A percentile compares a stretch with the other conserved stretches of the same genome.
phyloP scores from a whole-genome alignment of 768 basidiomycete species.

The Leccinum subtestaceum region DNA sequence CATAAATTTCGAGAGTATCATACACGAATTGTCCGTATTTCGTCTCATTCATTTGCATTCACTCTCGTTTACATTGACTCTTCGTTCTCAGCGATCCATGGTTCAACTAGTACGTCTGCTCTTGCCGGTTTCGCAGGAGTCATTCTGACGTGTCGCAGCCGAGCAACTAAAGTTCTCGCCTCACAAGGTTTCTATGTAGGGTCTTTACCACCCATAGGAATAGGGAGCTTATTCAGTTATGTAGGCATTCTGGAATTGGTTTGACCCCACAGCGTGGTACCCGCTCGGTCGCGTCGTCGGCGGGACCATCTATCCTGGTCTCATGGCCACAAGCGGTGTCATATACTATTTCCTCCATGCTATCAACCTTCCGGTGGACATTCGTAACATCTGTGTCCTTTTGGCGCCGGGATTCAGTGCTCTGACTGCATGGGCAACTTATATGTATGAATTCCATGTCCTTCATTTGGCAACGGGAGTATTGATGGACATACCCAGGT shows the following conservation, averaged over 20 bases:
- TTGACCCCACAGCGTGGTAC: conserved; percentile 99
- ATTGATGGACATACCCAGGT: conserved; percentile 46
- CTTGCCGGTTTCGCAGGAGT: background rate
- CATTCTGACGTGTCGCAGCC: conserved; percentile 45
- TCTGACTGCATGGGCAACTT: conserved; percentile 94
- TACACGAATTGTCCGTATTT: conserved; percentile 91
- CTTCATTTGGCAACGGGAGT: background rate
- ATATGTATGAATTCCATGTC: conserved; percentile 59
- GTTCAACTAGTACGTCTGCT: conserved; percentile 90
- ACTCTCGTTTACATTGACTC: conserved; percentile 1
- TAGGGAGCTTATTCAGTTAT: conserved; percentile 6
- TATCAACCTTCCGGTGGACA: conserved; percentile 93
- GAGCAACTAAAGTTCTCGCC: conserved; percentile 88
- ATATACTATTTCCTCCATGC: conserved; percentile 91
- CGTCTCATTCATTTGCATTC: background rate
- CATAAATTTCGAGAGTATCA: conserved; percentile 97
- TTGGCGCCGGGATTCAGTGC: conserved; percentile 97
- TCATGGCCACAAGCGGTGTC: conserved; percentile 97
- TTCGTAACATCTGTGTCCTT: conserved; percentile 94
- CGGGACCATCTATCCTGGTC: conserved; percentile 95
- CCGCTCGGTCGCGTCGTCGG: conserved; percentile 98
- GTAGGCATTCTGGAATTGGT: conserved; percentile 99
- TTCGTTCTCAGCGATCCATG: conserved; percentile 78
- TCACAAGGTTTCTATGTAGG: conserved; percentile 93
- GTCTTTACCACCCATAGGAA: conserved; percentile 4